Evolutionary conservation across 306 rosid species (phyloP).

Genomic region (Comarum palustre): DNA sequence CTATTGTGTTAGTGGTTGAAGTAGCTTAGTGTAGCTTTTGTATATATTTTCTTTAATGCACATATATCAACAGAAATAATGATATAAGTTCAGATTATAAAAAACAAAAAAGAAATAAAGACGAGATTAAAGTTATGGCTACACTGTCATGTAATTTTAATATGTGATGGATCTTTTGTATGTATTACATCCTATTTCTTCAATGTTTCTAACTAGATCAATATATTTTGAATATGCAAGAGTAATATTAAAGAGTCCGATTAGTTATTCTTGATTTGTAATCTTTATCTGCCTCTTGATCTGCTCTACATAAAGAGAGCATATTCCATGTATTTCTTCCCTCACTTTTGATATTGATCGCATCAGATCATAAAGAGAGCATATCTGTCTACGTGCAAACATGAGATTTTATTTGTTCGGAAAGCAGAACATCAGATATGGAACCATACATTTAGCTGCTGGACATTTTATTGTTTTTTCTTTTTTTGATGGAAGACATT

Average conservation of each 20-base stretch:
- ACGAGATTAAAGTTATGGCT: not conserved
- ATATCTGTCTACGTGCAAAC: not conserved
- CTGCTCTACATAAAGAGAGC: not conserved
- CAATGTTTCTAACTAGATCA: not conserved
- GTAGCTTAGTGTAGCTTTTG: no score
- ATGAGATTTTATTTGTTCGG: not conserved
- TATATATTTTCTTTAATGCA: no score
- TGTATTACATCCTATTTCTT: not conserved
- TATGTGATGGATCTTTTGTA: not conserved
- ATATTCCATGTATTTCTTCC: not conserved
- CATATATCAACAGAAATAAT: no score
- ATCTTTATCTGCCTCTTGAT: not conserved
- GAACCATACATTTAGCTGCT: no score
- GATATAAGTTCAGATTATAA: no score
- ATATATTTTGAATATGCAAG: not conserved
- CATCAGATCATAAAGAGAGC: not conserved
- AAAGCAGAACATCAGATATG: not conserved
- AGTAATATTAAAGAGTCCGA: not conserved
- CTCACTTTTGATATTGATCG: not conserved
- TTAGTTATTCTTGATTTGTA: not conserved
- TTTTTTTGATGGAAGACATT: not conserved
- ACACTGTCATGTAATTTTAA: not conserved
- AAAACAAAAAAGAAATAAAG: no score
- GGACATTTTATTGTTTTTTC: not conserved
- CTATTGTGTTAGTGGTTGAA: no score